Base-by-base conservation (phyloP, 768 basidiomycete genomes). In the Piloderma croceum region DNA sequence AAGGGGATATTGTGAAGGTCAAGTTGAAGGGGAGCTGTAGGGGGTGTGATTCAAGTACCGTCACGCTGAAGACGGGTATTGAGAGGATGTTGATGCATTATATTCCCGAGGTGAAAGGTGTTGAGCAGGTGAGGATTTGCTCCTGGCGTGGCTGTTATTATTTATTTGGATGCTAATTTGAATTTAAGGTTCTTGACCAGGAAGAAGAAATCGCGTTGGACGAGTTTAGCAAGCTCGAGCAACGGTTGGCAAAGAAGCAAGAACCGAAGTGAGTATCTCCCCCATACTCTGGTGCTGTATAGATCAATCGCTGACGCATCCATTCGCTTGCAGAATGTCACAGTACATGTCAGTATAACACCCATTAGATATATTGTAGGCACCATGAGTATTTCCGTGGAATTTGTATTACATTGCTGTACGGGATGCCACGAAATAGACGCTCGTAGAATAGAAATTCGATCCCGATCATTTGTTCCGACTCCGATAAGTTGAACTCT, bases 21-120 rank as follows among this genome's bases (percentile, higher is more conserved):
- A 94, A 86, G 61, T 71, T 99, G 45, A 98, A 98, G 70, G 96
- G 96, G 21, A 94, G 91, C 56, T 99, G 96, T 63, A 71, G 96
- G 59, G 96, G 96, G 11, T 98, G 96, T 60, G 81, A 81, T 48
- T 91, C 89, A 23, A 93, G 90, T 58, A 81, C 89, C 5, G 93
- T 98, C 24, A 99, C 96, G 12, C 68, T 99, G 42, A 99, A 98
- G 73, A 81, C 78, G 46, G 96, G 96, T 7, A 97, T 99, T 39
- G 96, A 99, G 66, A 73, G 96, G 47, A 98, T 99, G 96, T 68
- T 99, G 53, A 92, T 90, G 90, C 94, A 98, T 64, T 98, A 98
- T 56, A 90, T 99, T 39, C 94, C 94, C 2, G 89, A 94, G 63
- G 91, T 94, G 27, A 87, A 90, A 61, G 85, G 81, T 19, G 87